Base-by-base conservation (phyloP, 75 land plant species). In the Ceratopteris richardii region DNA sequence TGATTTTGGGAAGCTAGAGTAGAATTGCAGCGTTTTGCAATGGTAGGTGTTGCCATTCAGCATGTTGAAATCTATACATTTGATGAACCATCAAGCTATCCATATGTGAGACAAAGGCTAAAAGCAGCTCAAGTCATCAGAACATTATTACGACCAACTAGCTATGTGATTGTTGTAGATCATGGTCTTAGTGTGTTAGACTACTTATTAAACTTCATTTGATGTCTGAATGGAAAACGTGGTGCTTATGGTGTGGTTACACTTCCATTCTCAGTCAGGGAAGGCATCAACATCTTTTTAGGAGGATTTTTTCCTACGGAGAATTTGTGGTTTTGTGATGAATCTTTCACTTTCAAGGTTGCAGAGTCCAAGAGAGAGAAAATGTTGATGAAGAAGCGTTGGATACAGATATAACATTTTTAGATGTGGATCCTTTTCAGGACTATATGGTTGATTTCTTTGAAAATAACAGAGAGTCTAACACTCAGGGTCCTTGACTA, bases 211-310 rank as follows among this genome's bases (percentile, higher is more conserved):
- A 96, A 93, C 63, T 93, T 93, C 66, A 89, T 93, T 60, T 93
- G 98, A 70, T 93, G 98, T 67, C 75, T 93, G 17, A 89, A 93
- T 54, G 98, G 98, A 51, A 93, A 93, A 51, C 98, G 96, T 55
- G 98, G 98, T 43, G 96, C 84, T 0, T 93, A 93, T 74, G 98
- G 98, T n/a, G 96, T 89, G 43, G 98, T 93, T 19, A 93, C 98
- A 7, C 79, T 93, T 61, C 98, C 98, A 5, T 93, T 93, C 64
- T 93, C 98, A 37, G 98, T 93, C 0, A 61, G 98, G 61, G 98
- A 93, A 82, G 98, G 98, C 46, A 93, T 93, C 31, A 93, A 93
- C 64, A 93, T 93, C 36, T 93, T 93, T 56, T 70, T 93, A 63
- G 79, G 90, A 67, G 98, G 98, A 52, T 93, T 93, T 69, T 87